These are phyloP conservation scores for Phytomonas sp. DNA, from an alignment of 208 protist genomes.

Conservation along the genomic window DNA sequence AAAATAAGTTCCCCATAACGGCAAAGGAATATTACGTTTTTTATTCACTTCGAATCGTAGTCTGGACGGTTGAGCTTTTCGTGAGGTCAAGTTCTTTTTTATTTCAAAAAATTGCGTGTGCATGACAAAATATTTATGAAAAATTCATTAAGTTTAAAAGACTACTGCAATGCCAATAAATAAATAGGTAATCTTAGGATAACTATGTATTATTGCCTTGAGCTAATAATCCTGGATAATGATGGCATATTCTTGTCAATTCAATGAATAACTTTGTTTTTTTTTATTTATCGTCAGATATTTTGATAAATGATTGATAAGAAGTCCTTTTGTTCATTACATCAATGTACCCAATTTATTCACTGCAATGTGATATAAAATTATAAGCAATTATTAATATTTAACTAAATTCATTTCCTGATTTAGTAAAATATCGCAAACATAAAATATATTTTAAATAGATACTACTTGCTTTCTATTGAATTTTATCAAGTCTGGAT, in stretches of 20 bases:
- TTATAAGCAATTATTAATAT: background rate
- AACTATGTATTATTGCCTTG: background rate
- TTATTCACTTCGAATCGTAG: background rate
- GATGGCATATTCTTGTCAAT: constrained; percentile 7
- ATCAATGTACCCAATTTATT: background rate
- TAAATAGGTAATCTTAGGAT: background rate
- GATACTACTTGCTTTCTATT: background rate
- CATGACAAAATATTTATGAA: too few relatives aligned
- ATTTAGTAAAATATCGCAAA: background rate
- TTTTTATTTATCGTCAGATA: background rate
- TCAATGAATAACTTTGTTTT: background rate
- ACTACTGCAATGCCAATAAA: too few relatives aligned
- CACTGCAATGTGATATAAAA: background rate
- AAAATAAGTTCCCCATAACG: background rate
- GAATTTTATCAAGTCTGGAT: background rate
- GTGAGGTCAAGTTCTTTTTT: too few relatives aligned
- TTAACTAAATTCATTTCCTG: background rate
- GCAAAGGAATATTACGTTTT: background rate
- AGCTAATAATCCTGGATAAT: background rate
- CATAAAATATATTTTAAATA: background rate
- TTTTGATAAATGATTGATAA: background rate
- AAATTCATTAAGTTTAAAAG: too few relatives aligned
- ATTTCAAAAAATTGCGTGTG: too few relatives aligned
- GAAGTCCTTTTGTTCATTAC: background rate
- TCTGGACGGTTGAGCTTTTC: background rate